Evolutionary conservation across 345 rosid species (phyloP), one percentile per base, ranked within the genome.

Genomic region (Acer negundo): DNA sequence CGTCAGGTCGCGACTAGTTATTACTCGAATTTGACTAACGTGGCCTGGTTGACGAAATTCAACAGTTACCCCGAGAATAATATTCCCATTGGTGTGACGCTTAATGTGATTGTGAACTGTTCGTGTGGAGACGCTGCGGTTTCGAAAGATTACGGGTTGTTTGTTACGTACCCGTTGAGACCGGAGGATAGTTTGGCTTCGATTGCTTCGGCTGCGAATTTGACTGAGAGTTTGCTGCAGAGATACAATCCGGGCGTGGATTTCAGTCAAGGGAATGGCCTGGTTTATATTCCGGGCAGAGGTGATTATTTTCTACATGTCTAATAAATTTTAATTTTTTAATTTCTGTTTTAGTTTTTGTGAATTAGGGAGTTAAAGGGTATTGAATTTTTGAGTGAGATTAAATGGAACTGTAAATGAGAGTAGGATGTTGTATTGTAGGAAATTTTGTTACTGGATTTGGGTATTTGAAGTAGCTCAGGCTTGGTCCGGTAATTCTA

Each of bases 221-320:
- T 92, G 22, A 4, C 81, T 22, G 69, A 83, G 61, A 78, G 73
- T 10, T 31, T 86, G 85, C 62, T 96, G 55, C 87, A 63, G 89
- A 69, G 83, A 0, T 96, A 91, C 80, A 96, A 96, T 72, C 87
- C 80, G 1, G 81, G 75, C 4, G 91, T 79, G 31, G 49, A 94
- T 91, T 93, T 93, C 40, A 77, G 85, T 51, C 74, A 67, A 70
- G 97, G 96, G 82, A 83, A 67, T 67, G 97, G 95, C 40, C 78
- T 93, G 78, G 92, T 93, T 22, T 95, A 53, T 85, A 77, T 93
- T 17, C 99, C 98, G 0, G 88, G 89, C 59, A 84, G 53, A 95
- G 97, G 97, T 93, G 42, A 77, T 31, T 75, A 68, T 62, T 42
- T 56, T 58, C 12, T 23, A 17, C 10, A 46, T 46, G 13, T 46